Evolutionary conservation across 1,284 basidiomycete genomes (phyloP).

Genomic region (Malassezia cuniculi): DNA sequence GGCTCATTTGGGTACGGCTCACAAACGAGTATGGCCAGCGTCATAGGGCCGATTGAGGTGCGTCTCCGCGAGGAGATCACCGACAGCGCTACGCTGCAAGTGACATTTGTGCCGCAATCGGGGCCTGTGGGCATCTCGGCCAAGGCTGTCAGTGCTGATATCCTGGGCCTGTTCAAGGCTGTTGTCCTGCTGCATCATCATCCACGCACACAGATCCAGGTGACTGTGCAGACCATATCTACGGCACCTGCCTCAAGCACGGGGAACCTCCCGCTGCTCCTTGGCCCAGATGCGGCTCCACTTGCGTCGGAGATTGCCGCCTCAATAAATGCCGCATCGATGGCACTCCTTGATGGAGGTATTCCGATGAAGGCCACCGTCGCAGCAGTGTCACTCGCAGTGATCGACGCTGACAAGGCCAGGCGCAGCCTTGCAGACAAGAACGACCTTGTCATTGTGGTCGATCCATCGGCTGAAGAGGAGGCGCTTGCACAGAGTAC

Average conservation of each 20-base stretch:
- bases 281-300: constrained; percentile 35
- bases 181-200: constrained; percentile 48
- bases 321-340: constrained; percentile 52
- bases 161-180: constrained; percentile 18
- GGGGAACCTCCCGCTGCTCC: constrained; percentile 15
- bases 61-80: constrained; percentile 50
- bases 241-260: constrained; percentile 10
- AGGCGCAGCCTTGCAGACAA: constrained; percentile 18
- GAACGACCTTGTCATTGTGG: constrained; percentile 16
- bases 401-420: constrained; percentile 46
- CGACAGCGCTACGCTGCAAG: constrained; percentile 49
- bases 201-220: constrained; percentile 54
- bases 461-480: constrained; percentile 33
- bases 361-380: constrained; percentile 47
- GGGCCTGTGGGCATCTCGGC: constrained; percentile 13
- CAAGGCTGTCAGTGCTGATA: constrained; percentile 12
- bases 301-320: constrained; percentile 45
- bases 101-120: constrained; percentile 47
- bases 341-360: constrained; percentile 48
- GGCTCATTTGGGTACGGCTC: constrained; percentile 31
- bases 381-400: constrained; percentile 47
- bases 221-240: constrained; percentile 53
- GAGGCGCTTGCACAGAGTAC: constrained; percentile 26
- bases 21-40: constrained; percentile 42
- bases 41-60: constrained; percentile 51